Conservation (phyloP, 768 basidiomycete genomes). For the Mycena rebaudengoi region DNA sequence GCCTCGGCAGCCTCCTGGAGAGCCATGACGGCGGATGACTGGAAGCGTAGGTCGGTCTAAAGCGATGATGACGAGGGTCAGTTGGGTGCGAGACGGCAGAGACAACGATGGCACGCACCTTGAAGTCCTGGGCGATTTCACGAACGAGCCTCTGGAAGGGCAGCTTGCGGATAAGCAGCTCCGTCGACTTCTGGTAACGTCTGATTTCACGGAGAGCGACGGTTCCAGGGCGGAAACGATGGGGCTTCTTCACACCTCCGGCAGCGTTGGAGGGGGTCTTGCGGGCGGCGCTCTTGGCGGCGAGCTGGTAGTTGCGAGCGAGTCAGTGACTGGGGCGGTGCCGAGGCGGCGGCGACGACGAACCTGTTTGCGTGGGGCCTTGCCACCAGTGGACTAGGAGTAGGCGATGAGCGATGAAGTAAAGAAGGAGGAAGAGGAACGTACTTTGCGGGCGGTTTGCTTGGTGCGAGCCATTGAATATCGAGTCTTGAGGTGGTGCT, state of each 20-base stretch:
- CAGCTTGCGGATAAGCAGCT: conserved; percentile 30
- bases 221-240: conserved; percentile 30
- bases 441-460: conserved; percentile 30
- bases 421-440: not conserved
- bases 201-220: conserved; percentile 31
- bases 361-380: conserved; percentile 50
- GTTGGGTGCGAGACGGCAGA: too few species aligned
- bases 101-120: conserved; percentile 35
- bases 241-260: conserved; percentile 55
- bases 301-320: conserved; percentile 17
- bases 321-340: not conserved
- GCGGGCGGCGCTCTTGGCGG: conserved; percentile 21
- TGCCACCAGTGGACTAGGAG: conserved; percentile 36
- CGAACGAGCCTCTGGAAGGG: conserved; percentile 53
- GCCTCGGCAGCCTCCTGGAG: conserved; percentile 88
- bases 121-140: conserved; percentile 72
- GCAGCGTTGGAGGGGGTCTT: conserved; percentile 38
- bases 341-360: conserved; percentile 12
- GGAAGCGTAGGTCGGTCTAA: conserved; percentile 74
- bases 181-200: conserved; percentile 30
- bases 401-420: not conserved
- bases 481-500: conserved; percentile 6
- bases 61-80: not conserved
- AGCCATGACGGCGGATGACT: conserved; percentile 79
- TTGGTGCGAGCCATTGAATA: conserved; percentile 32